Evolutionary conservation across 257 asterid species (phyloP), one percentile per base, ranked within the genome.

Genomic region (Knoxia roxburghii): DNA sequence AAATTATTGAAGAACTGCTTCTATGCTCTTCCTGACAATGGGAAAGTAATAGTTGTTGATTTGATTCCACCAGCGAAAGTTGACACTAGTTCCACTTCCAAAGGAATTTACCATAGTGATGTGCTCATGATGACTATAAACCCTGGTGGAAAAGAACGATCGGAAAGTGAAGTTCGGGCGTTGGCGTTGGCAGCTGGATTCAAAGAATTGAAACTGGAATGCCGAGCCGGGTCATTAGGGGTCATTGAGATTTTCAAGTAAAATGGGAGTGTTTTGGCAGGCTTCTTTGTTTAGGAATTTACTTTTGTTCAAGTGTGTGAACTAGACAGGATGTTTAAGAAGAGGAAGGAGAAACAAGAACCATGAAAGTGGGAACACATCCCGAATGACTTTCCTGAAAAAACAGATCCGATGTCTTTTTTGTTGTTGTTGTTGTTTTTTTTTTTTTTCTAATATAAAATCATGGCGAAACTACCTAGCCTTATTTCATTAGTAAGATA

Each of bases 21-120:
- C 46, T 29, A 33, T 29, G 69, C 69, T 65, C 69, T 65, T 29
- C 46, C 69, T 29, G 69, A 65, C 13, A 50, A 65, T 15, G 69
- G 69, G 29, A 65, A 65, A 65, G 69, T 65, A 23, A 65, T 65
- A 20, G 69, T 65, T 18, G 58, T 4, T 48, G 69, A 65, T 65
- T 37, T 65, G 59, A 32, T 65, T 30, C 69, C 48, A 10, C 69
- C 69, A 2, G 32, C 9, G 14, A 65, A 65, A 51, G 46, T 26
- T 14, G 59, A 65, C 48, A 65, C 69, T 48, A 65, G 59, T 49
- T 6, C 20, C 30, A 21, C 39, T 65, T 33, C 56, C 0, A 65
- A 46, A 65, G 45, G 69, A n/a, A 49, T 65, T 26, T 65, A 27
- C 59, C 69, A 65, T 30, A 12, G 46, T 49, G 69, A 65, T 65